A percentile compares a stretch with the other conserved stretches of the same genome.
Evolutionary conservation across 192 early-diverging fungal species (phyloP).

Genomic region (Dimargaris xerosporica): DNA sequence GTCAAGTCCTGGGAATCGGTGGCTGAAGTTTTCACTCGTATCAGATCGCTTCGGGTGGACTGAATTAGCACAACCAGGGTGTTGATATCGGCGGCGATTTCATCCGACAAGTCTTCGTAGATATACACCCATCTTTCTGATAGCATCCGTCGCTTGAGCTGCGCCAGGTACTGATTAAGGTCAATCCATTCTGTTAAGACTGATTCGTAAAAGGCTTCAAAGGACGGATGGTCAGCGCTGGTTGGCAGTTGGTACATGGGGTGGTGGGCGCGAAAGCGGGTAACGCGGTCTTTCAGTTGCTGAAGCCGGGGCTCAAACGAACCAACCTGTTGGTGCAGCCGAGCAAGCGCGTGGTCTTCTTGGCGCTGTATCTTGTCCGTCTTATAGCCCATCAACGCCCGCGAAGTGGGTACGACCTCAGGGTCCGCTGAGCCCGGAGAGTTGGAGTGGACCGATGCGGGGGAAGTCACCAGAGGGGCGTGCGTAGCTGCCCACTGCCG

Average conservation of each 20-base stretch:
- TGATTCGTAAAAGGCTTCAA: neutral
- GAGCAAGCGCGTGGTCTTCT: slow-evolving; percentile 12
- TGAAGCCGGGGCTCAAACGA: slow-evolving; percentile 11
- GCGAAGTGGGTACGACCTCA: neutral
- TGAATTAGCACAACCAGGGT: neutral
- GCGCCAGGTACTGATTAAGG: neutral
- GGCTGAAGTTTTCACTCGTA: neutral
- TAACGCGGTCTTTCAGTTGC: neutral
- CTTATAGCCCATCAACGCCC: neutral
- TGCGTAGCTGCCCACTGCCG: slow-evolving; percentile 10
- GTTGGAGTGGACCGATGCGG: neutral
- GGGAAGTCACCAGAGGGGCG: neutral
- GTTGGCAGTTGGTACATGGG: neutral
- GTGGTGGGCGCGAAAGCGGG: neutral
- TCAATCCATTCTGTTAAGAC: slow-evolving; percentile 4
- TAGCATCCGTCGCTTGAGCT: slow-evolving; percentile 8
- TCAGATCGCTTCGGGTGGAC: slow-evolving; percentile 5
- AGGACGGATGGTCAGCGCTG: neutral
- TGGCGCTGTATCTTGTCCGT: slow-evolving; percentile 8
- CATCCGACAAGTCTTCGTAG: slow-evolving; percentile 5
- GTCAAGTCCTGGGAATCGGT: neutral
- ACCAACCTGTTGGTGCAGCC: slow-evolving; percentile 10
- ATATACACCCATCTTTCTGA: slow-evolving; percentile 11
- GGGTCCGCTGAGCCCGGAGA: neutral
- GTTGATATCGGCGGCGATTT: slow-evolving; percentile 9